Percentiles rank a stretch among this genome's conserved stretches.
Evolutionary conservation across 495 filamentous ascomycete genomes (phyloP).

Genomic region (Hypoxylon intermedium): DNA sequence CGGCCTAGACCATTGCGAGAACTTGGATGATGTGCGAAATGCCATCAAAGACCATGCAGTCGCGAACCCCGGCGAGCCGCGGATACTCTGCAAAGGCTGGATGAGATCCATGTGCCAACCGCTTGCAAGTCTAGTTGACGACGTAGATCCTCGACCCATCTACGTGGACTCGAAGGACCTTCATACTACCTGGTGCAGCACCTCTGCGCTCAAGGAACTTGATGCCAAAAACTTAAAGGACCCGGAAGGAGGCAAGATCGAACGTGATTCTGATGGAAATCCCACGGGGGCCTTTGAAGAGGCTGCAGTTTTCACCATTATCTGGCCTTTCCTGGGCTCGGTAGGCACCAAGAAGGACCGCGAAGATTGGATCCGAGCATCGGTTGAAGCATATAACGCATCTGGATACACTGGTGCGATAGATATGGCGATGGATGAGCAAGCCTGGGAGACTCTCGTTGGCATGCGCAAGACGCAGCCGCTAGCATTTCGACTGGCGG

Average conservation of each 20-base stretch:
- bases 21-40: constrained; percentile 59
- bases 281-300: constrained; percentile 64
- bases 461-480: constrained; percentile 49
- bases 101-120: constrained; percentile 66
- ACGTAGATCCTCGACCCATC: constrained; percentile 64
- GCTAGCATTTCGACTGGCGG: constrained; percentile 64
- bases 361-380: constrained; percentile 54
- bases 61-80: constrained; percentile 55
- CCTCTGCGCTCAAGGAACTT: constrained; percentile 61
- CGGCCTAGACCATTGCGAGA: constrained; percentile 60
- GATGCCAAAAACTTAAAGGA: constrained; percentile 54
- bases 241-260: constrained; percentile 63
- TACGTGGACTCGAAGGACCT: constrained; percentile 68
- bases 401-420: constrained; percentile 68
- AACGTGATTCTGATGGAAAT: constrained; percentile 59
- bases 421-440: constrained; percentile 75
- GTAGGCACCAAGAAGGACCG: constrained; percentile 61
- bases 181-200: constrained; percentile 69
- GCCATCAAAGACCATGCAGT: constrained; percentile 59
- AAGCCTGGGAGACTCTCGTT: constrained; percentile 62
- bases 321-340: constrained; percentile 63
- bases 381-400: constrained; percentile 58
- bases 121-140: constrained; percentile 62
- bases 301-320: constrained; percentile 61
- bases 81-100: constrained; percentile 66